A percentile compares a stretch with the other conserved stretches of the same genome.
Evolutionary conservation across 2,329 filamentous ascomycete species (phyloP).

Genomic region (Colletotrichum liriopes): DNA sequence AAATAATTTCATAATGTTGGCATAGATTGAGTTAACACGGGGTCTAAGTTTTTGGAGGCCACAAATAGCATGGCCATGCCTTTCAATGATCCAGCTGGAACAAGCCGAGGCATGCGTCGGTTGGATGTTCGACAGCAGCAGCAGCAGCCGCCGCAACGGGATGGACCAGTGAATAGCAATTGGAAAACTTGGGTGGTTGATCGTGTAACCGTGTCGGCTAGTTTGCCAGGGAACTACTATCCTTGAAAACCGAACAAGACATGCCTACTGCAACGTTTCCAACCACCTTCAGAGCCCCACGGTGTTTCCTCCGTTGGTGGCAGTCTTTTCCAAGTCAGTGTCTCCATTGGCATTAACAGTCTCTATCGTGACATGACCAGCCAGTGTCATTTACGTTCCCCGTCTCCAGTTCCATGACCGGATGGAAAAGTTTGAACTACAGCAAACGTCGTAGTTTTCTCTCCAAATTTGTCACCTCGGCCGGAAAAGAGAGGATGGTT

Average conservation of each 20-base stretch:
- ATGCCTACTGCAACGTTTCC: neutral
- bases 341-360: neutral
- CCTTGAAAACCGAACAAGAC: neutral
- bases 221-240: too few species aligned
- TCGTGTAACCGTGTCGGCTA: too few species aligned
- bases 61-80: neutral
- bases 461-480: neutral
- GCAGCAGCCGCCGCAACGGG: neutral
- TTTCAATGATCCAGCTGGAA: neutral
- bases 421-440: neutral
- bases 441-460: neutral
- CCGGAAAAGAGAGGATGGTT: neutral
- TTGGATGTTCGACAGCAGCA: neutral
- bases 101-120: constrained; percentile 19
- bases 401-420: neutral
- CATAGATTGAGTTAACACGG: neutral
- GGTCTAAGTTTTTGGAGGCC: too few species aligned
- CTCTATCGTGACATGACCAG: neutral
- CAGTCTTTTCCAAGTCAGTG: neutral
- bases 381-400: neutral
- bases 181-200: neutral
- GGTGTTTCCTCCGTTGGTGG: neutral
- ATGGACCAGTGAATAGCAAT: neutral
- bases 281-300: neutral
- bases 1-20: neutral